Conservation (phyloP, 768 basidiomycete genomes). For the Mycena metata region DNA sequence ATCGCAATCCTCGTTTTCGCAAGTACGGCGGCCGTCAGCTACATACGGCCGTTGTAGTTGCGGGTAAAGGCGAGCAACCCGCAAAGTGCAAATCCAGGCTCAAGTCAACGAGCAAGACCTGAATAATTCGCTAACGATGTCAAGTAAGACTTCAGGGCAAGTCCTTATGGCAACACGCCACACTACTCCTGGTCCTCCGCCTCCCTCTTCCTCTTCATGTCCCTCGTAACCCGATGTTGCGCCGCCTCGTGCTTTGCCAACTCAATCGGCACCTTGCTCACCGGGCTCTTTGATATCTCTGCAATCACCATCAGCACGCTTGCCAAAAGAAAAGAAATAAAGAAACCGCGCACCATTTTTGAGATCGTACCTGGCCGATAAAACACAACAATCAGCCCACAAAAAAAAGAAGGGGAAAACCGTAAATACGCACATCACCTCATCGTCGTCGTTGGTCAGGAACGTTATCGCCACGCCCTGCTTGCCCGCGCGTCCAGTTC, state of each 20-base stretch:
- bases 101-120: no score
- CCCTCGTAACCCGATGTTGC: constrained; percentile 89
- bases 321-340: constrained; percentile 25
- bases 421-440: constrained; percentile 85
- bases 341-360: constrained; percentile 78
- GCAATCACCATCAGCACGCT: constrained; percentile 34
- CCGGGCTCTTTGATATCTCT: constrained; percentile 96
- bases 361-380: constrained; percentile 84
- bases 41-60: no score
- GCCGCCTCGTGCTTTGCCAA: constrained; percentile 93
- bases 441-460: constrained; percentile 95
- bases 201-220: constrained; percentile 96
- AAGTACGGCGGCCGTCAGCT: no score
- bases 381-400: neutral
- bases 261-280: constrained; percentile 90
- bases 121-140: no score
- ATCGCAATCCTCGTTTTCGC: no score
- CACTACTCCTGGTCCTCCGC: constrained; percentile 76
- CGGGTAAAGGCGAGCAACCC: no score
- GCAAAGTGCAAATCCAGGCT: no score
- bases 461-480: constrained; percentile 95
- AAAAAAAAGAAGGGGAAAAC: constrained; percentile 27
- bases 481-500: constrained; percentile 98
- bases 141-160: no score
- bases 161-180: no score